Conservation (phyloP, 495 filamentous ascomycete genomes). For the Penicillium manginii region DNA sequence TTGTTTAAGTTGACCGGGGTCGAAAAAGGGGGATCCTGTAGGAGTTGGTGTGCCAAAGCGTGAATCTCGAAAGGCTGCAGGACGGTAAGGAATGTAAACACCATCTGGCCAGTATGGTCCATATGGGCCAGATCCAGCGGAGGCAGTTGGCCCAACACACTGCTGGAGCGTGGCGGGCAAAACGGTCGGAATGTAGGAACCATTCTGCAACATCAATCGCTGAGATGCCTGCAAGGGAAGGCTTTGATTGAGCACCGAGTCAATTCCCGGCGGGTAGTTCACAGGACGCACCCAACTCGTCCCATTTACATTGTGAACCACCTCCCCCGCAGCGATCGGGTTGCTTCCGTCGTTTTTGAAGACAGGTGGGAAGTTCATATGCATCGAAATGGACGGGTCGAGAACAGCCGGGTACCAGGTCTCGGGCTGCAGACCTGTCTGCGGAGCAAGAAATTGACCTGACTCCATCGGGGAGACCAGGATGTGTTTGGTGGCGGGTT, state of each 20-base stretch:
- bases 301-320: constrained; percentile 40
- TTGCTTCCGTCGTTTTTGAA: constrained; percentile 43
- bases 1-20: constrained; percentile 25
- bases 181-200: constrained; percentile 64
- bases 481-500: constrained; percentile 85
- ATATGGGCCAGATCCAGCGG: constrained; percentile 71
- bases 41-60: constrained; percentile 44
- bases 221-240: constrained; percentile 44
- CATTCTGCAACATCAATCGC: constrained; percentile 48
- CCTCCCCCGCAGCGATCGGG: constrained; percentile 29
- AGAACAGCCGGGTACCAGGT: constrained; percentile 35
- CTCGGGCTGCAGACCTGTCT: constrained; percentile 33
- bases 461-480: constrained; percentile 66
- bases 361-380: constrained; percentile 48
- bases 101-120: constrained; percentile 82
- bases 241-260: constrained; percentile 55
- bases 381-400: constrained; percentile 35
- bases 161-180: constrained; percentile 74
- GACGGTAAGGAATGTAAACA: constrained; percentile 73
- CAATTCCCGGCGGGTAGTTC: constrained; percentile 47
- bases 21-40: constrained; percentile 28
- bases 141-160: constrained; percentile 70
- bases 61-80: constrained; percentile 65
- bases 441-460: constrained; percentile 37
- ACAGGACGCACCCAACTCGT: constrained; percentile 51